Percentiles rank a stretch among this genome's conserved stretches.
Conservation (phyloP, 768 basidiomycete species). For the Tricholoma terreum region DNA sequence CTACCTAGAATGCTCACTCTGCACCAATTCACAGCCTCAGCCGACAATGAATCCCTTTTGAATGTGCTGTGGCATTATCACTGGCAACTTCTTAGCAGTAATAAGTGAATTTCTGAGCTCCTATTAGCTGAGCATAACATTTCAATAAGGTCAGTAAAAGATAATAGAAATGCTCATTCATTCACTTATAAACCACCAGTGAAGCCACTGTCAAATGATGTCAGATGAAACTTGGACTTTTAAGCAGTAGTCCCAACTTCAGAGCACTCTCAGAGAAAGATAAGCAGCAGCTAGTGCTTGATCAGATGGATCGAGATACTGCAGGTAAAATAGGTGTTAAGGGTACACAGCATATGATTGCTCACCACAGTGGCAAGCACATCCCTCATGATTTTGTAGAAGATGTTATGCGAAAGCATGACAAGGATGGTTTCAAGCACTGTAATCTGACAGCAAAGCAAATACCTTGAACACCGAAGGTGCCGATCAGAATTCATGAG, state of each 20-base stretch:
- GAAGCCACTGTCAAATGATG: neutral
- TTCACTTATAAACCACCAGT: no score
- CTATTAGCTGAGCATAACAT: slow-evolving; percentile 17
- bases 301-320: slow-evolving; percentile 21
- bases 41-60: no score
- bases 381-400: neutral
- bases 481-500: slow-evolving; percentile 1
- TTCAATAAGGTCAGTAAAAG: slow-evolving; percentile 12
- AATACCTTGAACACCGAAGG: neutral
- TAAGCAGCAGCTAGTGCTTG: slow-evolving; percentile 9
- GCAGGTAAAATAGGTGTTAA: no score
- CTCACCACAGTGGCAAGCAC: slow-evolving; percentile 11
- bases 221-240: neutral
- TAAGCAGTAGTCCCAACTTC: neutral
- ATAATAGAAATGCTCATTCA: no score
- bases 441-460: slow-evolving; percentile 5
- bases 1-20: no score
- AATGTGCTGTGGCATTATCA: no score
- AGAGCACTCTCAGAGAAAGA: neutral
- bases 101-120: slow-evolving; percentile 13
- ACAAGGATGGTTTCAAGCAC: neutral
- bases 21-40: no score
- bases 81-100: slow-evolving; percentile 12
- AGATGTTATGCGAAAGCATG: slow-evolving; percentile 5
- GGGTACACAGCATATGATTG: slow-evolving; percentile 14